Conservation (phyloP, 352 stramenopile genomes). For the Pythium oligandrum region DNA sequence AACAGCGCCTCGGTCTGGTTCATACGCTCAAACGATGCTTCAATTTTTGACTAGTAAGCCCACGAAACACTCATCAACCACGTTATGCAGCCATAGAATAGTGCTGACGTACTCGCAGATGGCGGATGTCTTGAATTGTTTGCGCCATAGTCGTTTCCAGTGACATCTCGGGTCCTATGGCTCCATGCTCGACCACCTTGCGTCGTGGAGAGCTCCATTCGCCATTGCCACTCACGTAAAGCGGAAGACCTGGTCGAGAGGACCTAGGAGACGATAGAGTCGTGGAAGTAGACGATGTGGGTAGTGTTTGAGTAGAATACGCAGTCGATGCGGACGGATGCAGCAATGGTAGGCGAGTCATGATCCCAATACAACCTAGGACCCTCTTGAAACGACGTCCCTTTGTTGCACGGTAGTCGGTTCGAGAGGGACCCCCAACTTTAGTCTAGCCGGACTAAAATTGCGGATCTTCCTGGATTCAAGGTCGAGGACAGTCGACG, state of each 20-base stretch:
- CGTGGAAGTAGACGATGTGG: not conserved
- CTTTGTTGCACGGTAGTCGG: not conserved
- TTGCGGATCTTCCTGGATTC: too few species aligned
- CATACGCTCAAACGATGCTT: constrained; percentile 14
- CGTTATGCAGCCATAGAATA: too few species aligned
- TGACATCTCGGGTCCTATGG: not conserved
- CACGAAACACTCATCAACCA: too few species aligned
- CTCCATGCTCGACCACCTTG: not conserved
- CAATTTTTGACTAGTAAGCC: constrained; percentile 3
- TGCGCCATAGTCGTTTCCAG: constrained; percentile 9
- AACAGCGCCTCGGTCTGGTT: constrained; percentile 18
- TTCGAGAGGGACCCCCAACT: too few species aligned
- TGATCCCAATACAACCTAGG: not conserved
- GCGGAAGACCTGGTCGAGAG: too few species aligned
- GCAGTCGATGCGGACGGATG: not conserved
- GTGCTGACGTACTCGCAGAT: constrained; percentile 7
- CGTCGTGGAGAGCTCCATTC: constrained; percentile 1
- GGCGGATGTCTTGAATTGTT: constrained; percentile 11
- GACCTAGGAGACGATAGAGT: too few species aligned
- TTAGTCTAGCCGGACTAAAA: too few species aligned
- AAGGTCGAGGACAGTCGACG: too few species aligned
- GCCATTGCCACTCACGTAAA: not conserved
- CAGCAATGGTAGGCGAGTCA: constrained; percentile 1
- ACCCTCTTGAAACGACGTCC: constrained; percentile 2
- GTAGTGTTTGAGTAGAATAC: not conserved